Percentiles rank a stretch among this genome's conserved stretches.
Evolutionary conservation across 2,329 filamentous ascomycete species (phyloP).

Genomic region (Domatiomyces catenatus): DNA sequence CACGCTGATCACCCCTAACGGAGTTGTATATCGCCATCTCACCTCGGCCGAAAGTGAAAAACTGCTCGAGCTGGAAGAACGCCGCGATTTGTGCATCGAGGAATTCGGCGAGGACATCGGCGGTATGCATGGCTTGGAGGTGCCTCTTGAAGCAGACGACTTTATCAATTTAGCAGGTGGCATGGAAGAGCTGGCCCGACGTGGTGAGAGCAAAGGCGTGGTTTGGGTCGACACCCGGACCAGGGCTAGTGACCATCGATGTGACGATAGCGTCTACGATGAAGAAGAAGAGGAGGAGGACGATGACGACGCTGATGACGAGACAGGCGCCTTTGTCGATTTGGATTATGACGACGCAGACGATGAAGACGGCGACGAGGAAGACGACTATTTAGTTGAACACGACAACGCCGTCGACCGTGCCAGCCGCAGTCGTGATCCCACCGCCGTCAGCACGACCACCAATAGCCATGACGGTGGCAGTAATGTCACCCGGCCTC

Average conservation of each 20-base stretch:
- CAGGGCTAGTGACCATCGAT: constrained; percentile 3
- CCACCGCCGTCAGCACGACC: neutral
- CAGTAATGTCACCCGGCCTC: neutral
- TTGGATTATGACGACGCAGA: constrained; percentile 2
- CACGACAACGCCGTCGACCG: constrained; percentile 2
- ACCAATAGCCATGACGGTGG: neutral
- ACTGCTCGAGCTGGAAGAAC: constrained; percentile 31
- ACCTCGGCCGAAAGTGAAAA: constrained; percentile 31
- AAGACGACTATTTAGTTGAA: constrained; percentile 2
- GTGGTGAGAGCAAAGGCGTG: constrained; percentile 31
- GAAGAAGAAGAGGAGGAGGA: constrained; percentile 13
- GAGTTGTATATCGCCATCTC: constrained; percentile 30
- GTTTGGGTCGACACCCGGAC: constrained; percentile 27
- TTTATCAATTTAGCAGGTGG: constrained; percentile 30
- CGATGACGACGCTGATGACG: constrained; percentile 11
- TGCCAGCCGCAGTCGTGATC: neutral
- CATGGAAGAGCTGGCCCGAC: constrained; percentile 30
- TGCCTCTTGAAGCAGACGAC: constrained; percentile 23
- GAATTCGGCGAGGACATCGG: constrained; percentile 24
- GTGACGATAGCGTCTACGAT: constrained; percentile 7
- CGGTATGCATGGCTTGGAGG: constrained; percentile 15
- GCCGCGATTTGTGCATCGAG: constrained; percentile 21
- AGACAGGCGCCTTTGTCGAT: constrained; percentile 9
- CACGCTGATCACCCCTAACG: constrained; percentile 31
- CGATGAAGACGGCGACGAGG: constrained; percentile 10